Evolutionary conservation across 805 yeast genomes (phyloP), one percentile per base, ranked within the genome.

Genomic region (Metschnikowia lunata): DNA sequence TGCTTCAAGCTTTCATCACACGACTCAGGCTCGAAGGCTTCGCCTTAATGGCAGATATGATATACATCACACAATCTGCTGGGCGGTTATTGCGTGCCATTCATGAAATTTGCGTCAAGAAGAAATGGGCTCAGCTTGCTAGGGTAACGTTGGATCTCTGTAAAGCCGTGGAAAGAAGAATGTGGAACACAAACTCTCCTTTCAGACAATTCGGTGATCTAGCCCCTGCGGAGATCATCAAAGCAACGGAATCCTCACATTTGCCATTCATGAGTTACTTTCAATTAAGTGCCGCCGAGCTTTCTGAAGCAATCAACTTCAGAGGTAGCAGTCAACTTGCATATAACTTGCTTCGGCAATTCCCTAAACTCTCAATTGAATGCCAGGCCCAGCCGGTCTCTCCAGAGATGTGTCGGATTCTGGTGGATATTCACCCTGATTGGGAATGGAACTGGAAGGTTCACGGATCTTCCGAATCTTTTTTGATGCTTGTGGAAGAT

Each of bases 11-110:
- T 0, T 88, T 86, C 56, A 86, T 93, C n/a, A 85, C 97, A 1
- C 66, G 82, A 31, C 67, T 90, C 23, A 67, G 72, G 8, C 68
- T 93, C 13, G 93, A 85, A 0, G 98, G 98, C 0, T 87, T 88
- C 67, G 97, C 97, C 0, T 65, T 95, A 48, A 80, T 85, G 75
- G 81, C 96, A 0, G 99, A 93, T 67, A 88, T 90, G 96, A 74
- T 88, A 3, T 93, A 87, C 59, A 80, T 93, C 34, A 85, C 93
- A 0, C 98, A 93, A 62, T 88, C 95, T 34, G 97, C 97, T 1
- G 91, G 95, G 3, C 76, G 99, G 58, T 63, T 93, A 32, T 70
- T 90, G 44, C 69, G 97, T 45, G 97, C 98, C 0, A 76, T 95
- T 50, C 81, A 77, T 60, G 97, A 91, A 58, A 78, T 93, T 30